Conservation (phyloP, 345 rosid genomes). For the Schrenkiella parvula region DNA sequence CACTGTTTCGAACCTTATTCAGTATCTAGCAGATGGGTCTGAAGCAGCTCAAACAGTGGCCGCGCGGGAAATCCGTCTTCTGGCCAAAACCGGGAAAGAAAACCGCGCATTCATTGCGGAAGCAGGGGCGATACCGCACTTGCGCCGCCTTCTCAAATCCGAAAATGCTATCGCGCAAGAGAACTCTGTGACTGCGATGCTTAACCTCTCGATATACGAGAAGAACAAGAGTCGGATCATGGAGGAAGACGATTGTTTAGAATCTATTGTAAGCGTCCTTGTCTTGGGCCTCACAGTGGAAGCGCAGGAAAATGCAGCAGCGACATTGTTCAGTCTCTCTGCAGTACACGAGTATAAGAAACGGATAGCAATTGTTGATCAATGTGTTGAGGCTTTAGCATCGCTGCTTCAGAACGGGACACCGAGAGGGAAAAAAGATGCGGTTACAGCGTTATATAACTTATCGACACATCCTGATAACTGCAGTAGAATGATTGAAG, state of each 20-base stretch:
- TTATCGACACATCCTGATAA: slow-evolving; percentile 80
- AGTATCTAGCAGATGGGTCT: slow-evolving; percentile 60
- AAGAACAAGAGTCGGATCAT: slow-evolving; percentile 79
- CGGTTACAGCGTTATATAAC: slow-evolving; percentile 85
- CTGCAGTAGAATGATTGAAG: slow-evolving; percentile 70
- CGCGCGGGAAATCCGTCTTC: slow-evolving; percentile 71
- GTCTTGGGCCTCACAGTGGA: slow-evolving; percentile 71
- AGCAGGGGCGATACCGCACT: slow-evolving; percentile 86
- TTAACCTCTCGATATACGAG: slow-evolving; percentile 79
- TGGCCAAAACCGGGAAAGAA: slow-evolving; percentile 88
- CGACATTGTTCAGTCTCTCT: slow-evolving; percentile 86
- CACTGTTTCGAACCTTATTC: slow-evolving; percentile 62
- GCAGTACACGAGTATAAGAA: slow-evolving; percentile 91
- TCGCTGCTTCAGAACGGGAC: slow-evolving; percentile 68
- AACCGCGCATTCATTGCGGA: slow-evolving; percentile 84
- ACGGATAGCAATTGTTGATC: slow-evolving; percentile 61
- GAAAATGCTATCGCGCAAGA: slow-evolving; percentile 65
- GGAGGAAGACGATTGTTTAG: slow-evolving; percentile 76
- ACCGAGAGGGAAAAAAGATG: slow-evolving; percentile 88
- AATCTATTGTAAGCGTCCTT: slow-evolving; percentile 65
- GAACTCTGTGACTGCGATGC: slow-evolving; percentile 90
- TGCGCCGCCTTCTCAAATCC: slow-evolving; percentile 57
- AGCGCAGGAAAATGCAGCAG: slow-evolving; percentile 93
- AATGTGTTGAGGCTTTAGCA: slow-evolving; percentile 74
- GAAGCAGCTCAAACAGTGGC: slow-evolving; percentile 62